Evolutionary conservation across 2,329 filamentous ascomycete genomes (phyloP).

Genomic region (Fusarium penzigii): DNA sequence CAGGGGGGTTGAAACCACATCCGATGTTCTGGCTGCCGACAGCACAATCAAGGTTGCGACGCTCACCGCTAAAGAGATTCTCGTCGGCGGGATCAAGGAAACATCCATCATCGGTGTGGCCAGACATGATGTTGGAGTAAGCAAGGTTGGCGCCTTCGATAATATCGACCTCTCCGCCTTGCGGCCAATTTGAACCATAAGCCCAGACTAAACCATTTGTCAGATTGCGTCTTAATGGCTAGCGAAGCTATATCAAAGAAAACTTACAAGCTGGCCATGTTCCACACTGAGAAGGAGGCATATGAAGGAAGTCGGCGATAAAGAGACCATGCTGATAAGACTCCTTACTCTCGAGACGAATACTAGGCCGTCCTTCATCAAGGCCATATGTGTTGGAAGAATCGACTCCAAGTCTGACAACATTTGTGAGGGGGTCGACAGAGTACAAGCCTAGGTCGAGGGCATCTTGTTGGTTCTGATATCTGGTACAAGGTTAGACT

Average conservation of each 20-base stretch:
- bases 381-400: conserved; percentile 38
- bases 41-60: conserved; percentile 38
- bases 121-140: conserved; percentile 60
- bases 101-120: conserved; percentile 54
- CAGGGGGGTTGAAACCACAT: conserved; percentile 45
- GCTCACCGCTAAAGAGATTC: conserved; percentile 28
- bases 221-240: not conserved
- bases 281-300: conserved; percentile 71
- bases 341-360: conserved; percentile 66
- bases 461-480: conserved; percentile 45
- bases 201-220: conserved; percentile 46
- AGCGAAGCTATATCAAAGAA: not conserved
- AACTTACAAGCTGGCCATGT: conserved; percentile 70
- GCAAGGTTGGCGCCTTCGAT: conserved; percentile 69
- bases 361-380: conserved; percentile 53
- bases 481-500: conserved; percentile 33
- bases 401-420: conserved; percentile 50
- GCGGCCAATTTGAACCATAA: conserved; percentile 60
- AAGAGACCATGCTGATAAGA: conserved; percentile 67
- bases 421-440: conserved; percentile 41
- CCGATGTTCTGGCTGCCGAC: conserved; percentile 41
- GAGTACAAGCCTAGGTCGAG: conserved; percentile 42
- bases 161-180: conserved; percentile 67
- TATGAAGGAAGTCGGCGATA: conserved; percentile 71
- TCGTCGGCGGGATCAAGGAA: conserved; percentile 21